Evolutionary conservation across 2,329 filamentous ascomycete genomes (phyloP).

Genomic region (Clarireedia homoeocarpa): DNA sequence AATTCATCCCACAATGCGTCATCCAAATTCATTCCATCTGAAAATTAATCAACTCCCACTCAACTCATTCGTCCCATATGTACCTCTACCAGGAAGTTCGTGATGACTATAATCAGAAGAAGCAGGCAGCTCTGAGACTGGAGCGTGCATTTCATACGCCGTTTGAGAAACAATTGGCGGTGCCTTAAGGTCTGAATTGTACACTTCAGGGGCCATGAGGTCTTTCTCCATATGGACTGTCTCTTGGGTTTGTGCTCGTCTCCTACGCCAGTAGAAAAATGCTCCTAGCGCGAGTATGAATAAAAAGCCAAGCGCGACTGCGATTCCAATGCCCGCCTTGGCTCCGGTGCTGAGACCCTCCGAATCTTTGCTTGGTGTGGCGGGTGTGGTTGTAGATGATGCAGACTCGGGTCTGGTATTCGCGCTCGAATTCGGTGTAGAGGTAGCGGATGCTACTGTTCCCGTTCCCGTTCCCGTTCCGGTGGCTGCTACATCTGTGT

Average conservation of each 20-base stretch:
- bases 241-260: not conserved
- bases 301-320: not conserved
- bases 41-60: no score
- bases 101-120: no score
- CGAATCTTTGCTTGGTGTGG: not conserved
- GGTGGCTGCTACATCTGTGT: not conserved
- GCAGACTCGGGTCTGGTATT: not conserved
- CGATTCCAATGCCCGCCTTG: conserved; percentile 1
- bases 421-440: not conserved
- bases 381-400: not conserved
- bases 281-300: not conserved
- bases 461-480: not conserved
- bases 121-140: not conserved
- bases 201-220: not conserved
- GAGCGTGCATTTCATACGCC: conserved; percentile 2
- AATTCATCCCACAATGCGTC: no score
- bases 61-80: no score
- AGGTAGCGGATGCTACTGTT: not conserved
- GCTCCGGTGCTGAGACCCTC: not conserved
- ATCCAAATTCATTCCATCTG: no score
- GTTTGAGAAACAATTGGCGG: no score
- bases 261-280: not conserved
- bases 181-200: not conserved
- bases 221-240: not conserved
- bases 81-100: no score